A percentile compares a stretch with the other conserved stretches of the same genome.
Conservation (phyloP, 225 moss, liverwort and hornwort genomes). For the Marchantia polymorpha region DNA sequence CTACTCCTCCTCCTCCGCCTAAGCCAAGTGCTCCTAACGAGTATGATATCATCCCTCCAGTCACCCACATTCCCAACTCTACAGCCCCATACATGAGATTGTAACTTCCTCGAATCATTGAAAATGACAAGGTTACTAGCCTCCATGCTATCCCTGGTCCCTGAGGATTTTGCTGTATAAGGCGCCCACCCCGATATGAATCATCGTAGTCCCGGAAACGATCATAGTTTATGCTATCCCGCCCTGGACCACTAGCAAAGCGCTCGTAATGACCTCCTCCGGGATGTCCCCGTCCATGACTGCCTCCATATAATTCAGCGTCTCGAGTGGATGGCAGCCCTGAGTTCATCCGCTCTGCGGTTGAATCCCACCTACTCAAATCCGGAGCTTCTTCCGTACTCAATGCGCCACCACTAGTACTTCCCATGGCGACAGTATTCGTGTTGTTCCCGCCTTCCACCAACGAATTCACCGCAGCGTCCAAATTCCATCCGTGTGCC, state of each 20-base stretch:
- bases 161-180: conserved; percentile 35
- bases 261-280: conserved; percentile 25
- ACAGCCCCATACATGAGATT: conserved; percentile 86
- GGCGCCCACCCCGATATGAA: conserved; percentile 4
- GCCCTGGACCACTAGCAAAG: conserved; percentile 17
- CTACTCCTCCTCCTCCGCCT: conserved; percentile 24
- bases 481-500: conserved; percentile 92
- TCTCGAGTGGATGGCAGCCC: conserved; percentile 32
- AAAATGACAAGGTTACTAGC: conserved; percentile 80
- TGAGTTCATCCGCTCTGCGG: conserved; percentile 24
- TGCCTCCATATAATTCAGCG: conserved; percentile 8
- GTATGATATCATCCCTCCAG: conserved; percentile 74
- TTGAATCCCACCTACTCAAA: conserved; percentile 14
- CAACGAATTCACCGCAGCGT: conserved; percentile 77
- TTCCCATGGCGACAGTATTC: neutral
- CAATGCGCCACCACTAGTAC: conserved; percentile 1
- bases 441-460: conserved; percentile 45
- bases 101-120: conserved; percentile 85
- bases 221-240: conserved; percentile 27
- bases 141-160: conserved; percentile 87
- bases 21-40: conserved; percentile 84
- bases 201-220: conserved; percentile 27
- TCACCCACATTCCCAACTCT: conserved; percentile 87
- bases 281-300: conserved; percentile 13
- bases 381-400: conserved; percentile 13